phyloP scores from a whole-genome alignment of 2,329 filamentous ascomycete species.

The Albifimbria verrucaria region DNA sequence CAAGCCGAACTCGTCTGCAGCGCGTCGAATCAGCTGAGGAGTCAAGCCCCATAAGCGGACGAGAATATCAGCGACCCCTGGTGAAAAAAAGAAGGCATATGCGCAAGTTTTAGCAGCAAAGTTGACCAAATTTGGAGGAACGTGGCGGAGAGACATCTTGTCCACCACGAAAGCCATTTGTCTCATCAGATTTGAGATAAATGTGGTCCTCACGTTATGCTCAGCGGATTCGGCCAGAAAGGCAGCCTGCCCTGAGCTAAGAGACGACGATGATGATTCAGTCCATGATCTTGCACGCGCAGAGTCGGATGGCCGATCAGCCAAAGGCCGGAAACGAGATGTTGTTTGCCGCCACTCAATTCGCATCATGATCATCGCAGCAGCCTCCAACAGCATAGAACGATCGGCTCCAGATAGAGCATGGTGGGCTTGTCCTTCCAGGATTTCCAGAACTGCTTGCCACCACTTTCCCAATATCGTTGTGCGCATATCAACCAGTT shows the following conservation, averaged over 20 bases:
- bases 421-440: slow-evolving; percentile 65
- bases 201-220: slow-evolving; percentile 86
- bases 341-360: slow-evolving; percentile 81
- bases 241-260: slow-evolving; percentile 61
- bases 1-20: slow-evolving; percentile 66
- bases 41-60: slow-evolving; percentile 77
- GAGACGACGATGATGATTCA: slow-evolving; percentile 55
- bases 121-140: slow-evolving; percentile 64
- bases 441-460: slow-evolving; percentile 75
- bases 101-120: slow-evolving; percentile 90
- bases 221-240: slow-evolving; percentile 66
- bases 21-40: slow-evolving; percentile 65
- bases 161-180: slow-evolving; percentile 88
- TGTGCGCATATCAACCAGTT: slow-evolving; percentile 78
- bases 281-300: slow-evolving; percentile 46
- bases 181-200: slow-evolving; percentile 74
- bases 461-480: slow-evolving; percentile 89
- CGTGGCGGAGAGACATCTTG: slow-evolving; percentile 77
- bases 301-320: slow-evolving; percentile 45
- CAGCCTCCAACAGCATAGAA: slow-evolving; percentile 73
- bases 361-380: slow-evolving; percentile 80
- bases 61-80: slow-evolving; percentile 79
- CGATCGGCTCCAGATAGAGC: slow-evolving; percentile 82
- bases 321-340: slow-evolving; percentile 61
- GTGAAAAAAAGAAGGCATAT: slow-evolving; percentile 91